Percentiles rank a stretch among this genome's conserved stretches.
Conservation (phyloP, 139 green algal genomes). For the Mesotaenium endlicherianum region DNA sequence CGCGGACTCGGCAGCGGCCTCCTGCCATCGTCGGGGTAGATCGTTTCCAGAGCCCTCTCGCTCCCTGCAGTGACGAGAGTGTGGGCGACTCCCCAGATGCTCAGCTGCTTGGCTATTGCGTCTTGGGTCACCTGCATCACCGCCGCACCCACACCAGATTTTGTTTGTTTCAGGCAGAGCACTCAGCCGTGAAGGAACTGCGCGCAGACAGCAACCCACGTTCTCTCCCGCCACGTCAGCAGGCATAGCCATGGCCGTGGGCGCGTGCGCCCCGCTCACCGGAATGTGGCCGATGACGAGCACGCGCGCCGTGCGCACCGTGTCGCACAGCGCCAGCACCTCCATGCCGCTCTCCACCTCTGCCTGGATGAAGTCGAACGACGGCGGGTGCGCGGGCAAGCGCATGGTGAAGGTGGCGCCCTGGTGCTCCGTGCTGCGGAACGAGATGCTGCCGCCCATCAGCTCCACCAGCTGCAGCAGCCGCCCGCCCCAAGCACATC, state of each 20-base stretch:
- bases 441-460: constrained; percentile 2
- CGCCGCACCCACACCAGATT: too few relatives aligned
- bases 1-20: too few relatives aligned
- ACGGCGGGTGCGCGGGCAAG: background rate
- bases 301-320: background rate
- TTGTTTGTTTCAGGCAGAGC: too few relatives aligned
- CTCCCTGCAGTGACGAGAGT: background rate
- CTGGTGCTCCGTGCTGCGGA: background rate
- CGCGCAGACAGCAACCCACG: too few relatives aligned
- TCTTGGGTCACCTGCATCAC: constrained; percentile 4
- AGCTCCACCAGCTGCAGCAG: constrained; percentile 1
- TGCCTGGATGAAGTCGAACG: background rate
- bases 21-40: too few relatives aligned
- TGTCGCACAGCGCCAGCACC: background rate
- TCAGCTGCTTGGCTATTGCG: constrained; percentile 27
- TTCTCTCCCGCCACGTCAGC: too few relatives aligned
- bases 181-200: too few relatives aligned
- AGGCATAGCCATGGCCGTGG: background rate
- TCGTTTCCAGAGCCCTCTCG: too few relatives aligned
- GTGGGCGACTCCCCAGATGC: background rate
- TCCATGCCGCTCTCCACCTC: constrained; percentile 6
- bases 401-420: constrained; percentile 26
- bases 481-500: too few relatives aligned
- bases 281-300: constrained; percentile 7
- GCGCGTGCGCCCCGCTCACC: background rate